Evolutionary conservation across 169 alveolate species (phyloP).

Genomic region (Amoebophrya sp.): DNA sequence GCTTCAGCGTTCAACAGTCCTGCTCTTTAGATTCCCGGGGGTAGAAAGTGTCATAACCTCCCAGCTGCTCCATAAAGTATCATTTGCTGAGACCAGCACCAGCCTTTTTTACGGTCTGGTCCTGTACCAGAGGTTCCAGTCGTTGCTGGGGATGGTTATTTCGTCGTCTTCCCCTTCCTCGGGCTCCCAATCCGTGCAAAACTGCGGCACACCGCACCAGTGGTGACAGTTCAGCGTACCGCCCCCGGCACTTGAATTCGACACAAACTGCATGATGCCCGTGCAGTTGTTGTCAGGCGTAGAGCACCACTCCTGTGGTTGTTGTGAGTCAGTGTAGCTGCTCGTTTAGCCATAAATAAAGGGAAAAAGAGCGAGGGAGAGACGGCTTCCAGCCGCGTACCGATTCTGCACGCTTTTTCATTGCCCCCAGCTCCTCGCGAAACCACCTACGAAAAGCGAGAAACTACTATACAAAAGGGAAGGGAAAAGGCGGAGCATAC

Average conservation of each 20-base stretch:
- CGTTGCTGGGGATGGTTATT: background rate
- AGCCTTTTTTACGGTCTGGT: background rate
- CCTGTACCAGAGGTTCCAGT: background rate
- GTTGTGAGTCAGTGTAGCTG: background rate
- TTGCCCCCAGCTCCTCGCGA: too few species aligned
- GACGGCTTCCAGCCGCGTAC: too few species aligned
- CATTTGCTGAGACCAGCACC: too few species aligned
- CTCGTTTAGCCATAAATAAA: background rate
- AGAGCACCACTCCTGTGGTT: background rate
- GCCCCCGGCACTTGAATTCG: too few species aligned
- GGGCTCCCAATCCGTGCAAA: background rate
- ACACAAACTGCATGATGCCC: slow-evolving; percentile 4
- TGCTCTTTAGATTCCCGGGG: too few species aligned
- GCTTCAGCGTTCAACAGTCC: too few species aligned
- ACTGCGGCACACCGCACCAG: background rate
- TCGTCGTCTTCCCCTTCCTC: background rate
- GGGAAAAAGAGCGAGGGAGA: background rate
- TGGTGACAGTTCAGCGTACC: background rate
- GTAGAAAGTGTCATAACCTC: too few species aligned
- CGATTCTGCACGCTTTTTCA: too few species aligned
- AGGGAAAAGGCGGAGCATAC: background rate
- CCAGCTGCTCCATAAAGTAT: too few species aligned
- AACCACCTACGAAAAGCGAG: background rate
- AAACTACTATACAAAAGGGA: background rate
- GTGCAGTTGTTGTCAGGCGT: background rate